Evolutionary conservation across 192 early-diverging fungal species (phyloP).

Genomic region (Coemansia sp.): DNA sequence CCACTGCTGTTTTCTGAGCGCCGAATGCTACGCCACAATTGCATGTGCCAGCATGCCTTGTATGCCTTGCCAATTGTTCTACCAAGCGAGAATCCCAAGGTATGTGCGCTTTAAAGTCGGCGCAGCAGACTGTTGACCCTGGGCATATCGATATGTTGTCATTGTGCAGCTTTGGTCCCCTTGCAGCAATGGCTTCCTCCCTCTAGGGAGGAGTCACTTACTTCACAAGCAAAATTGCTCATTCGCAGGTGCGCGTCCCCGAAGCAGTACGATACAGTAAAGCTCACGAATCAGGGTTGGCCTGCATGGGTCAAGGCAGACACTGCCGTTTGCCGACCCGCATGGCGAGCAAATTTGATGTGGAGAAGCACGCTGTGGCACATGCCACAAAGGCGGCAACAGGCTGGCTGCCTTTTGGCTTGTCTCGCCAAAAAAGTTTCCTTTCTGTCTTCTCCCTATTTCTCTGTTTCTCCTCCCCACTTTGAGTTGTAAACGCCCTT

Average conservation of each 20-base stretch:
- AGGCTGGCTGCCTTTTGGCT: too few species aligned
- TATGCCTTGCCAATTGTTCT: neutral
- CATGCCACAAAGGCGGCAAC: neutral
- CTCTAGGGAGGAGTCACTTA: too few species aligned
- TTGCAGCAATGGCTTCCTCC: too few species aligned
- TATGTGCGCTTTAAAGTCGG: neutral
- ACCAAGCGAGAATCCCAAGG: neutral
- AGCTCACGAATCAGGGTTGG: neutral
- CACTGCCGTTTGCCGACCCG: too few species aligned
- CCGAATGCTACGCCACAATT: neutral
- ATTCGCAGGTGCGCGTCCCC: neutral
- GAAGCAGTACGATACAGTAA: neutral
- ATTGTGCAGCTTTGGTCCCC: too few species aligned
- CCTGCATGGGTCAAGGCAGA: conserved; percentile 2
- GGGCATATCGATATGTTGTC: too few species aligned
- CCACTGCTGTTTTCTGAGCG: neutral
- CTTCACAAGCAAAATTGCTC: neutral
- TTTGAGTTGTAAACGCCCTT: neutral
- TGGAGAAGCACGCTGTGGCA: neutral
- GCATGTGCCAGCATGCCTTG: neutral
- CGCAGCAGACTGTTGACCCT: too few species aligned
- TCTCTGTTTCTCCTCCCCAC: neutral
- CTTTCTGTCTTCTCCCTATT: neutral
- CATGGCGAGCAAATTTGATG: neutral
- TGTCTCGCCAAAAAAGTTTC: too few species aligned